These are phyloP conservation scores for Euryodendron excelsum DNA, from an alignment of 148 eudicot genomes.

Conservation along the genomic window DNA sequence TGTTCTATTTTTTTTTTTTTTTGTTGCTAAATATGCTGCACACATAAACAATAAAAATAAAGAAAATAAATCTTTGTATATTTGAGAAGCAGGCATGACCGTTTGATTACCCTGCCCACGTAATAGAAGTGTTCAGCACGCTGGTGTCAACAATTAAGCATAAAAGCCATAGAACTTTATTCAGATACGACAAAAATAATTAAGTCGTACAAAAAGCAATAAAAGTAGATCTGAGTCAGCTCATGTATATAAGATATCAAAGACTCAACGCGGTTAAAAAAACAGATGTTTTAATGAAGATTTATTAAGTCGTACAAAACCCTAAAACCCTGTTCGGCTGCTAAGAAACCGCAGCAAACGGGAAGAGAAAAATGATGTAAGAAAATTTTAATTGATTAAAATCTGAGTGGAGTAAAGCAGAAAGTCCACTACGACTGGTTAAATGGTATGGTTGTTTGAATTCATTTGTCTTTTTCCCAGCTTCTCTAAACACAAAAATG, in stretches of 20 bases:
- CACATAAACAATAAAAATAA: neutral
- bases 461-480: no score
- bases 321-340: neutral
- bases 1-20: no score
- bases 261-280: no score
- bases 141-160: neutral
- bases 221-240: neutral
- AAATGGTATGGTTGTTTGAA: no score
- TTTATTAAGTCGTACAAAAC: neutral
- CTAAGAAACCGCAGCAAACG: neutral
- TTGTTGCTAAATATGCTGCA: neutral
- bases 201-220: neutral
- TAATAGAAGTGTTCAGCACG: neutral
- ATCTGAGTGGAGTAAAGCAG: no score
- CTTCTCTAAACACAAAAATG: neutral
- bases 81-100: neutral
- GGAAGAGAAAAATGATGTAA: no score
- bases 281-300: no score
- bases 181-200: neutral
- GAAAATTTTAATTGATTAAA: no score
- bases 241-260: neutral
- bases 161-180: slow-evolving; percentile 5
- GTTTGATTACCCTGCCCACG: neutral
- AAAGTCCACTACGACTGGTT: neutral
- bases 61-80: neutral